Percentiles rank a stretch among this genome's conserved stretches.
Conservation (phyloP, 257 asterid species). For the Lycium ferocissimum region DNA sequence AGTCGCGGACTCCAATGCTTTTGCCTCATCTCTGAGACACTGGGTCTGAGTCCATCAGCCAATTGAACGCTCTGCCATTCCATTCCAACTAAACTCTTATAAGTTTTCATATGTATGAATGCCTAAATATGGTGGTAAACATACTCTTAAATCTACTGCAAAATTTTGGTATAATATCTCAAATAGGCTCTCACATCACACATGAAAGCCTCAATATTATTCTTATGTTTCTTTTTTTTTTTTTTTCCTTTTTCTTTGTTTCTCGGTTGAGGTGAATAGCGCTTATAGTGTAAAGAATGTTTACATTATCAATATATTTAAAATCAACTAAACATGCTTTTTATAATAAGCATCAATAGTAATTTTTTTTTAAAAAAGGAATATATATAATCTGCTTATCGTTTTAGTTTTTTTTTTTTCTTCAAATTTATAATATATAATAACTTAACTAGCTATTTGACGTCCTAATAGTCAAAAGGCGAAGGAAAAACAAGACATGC, state of each 20-base stretch:
- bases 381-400: not conserved
- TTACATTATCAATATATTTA: not conserved
- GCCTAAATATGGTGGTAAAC: not conserved
- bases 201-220: not conserved
- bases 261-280: not conserved
- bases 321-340: not conserved
- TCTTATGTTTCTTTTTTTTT: not conserved
- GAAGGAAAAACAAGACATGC: not conserved
- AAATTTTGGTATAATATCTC: not conserved
- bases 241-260: not conserved
- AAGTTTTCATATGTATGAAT: not conserved
- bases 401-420: no score
- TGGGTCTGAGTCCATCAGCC: not conserved
- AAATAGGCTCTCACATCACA: no score
- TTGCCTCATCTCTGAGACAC: not conserved
- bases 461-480: not conserved
- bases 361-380: no score
- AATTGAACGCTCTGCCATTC: not conserved
- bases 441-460: not conserved
- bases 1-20: no score
- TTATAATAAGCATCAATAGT: not conserved
- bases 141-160: not conserved
- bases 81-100: not conserved
- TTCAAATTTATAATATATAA: no score
- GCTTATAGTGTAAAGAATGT: not conserved